These are phyloP conservation scores for Geotrichum candidum DNA, from an alignment of 1,139 yeast species.

Conservation along the genomic window DNA sequence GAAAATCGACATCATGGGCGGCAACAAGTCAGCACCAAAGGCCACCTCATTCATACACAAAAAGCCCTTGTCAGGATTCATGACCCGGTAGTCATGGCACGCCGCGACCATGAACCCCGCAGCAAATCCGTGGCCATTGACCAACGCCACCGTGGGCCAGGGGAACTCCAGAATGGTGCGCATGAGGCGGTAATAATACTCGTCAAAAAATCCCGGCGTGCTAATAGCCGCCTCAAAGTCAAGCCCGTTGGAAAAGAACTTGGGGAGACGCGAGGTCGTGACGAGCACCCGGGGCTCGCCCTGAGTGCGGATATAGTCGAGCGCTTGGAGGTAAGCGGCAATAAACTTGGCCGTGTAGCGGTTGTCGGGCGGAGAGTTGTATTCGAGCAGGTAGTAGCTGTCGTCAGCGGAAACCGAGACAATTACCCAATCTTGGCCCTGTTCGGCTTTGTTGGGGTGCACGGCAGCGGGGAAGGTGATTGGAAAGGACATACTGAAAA, in stretches of 20 bases:
- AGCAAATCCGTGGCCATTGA: slow-evolving; percentile 40
- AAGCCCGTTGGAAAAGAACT: slow-evolving; percentile 39
- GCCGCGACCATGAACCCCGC: slow-evolving; percentile 38
- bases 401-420: slow-evolving; percentile 24
- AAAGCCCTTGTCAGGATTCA: slow-evolving; percentile 37
- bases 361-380: slow-evolving; percentile 35
- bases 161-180: slow-evolving; percentile 35
- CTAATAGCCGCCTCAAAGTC: slow-evolving; percentile 34
- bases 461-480: slow-evolving; percentile 23
- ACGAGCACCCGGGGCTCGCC: slow-evolving; percentile 32
- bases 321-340: slow-evolving; percentile 32
- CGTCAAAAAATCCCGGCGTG: slow-evolving; percentile 34
- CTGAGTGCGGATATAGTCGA: slow-evolving; percentile 28
- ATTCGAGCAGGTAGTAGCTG: slow-evolving; percentile 31
- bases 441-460: slow-evolving; percentile 15
- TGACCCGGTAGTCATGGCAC: slow-evolving; percentile 37
- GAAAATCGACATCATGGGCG: slow-evolving; percentile 35
- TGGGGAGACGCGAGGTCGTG: slow-evolving; percentile 35
- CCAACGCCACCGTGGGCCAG: slow-evolving; percentile 37
- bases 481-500: slow-evolving; percentile 18
- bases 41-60: slow-evolving; percentile 38
- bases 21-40: slow-evolving; percentile 36
- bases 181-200: slow-evolving; percentile 32
- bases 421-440: slow-evolving; percentile 11
- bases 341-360: slow-evolving; percentile 32